Conservation (phyloP, 129 eudicot species). For the Erigeron canadensis region DNA sequence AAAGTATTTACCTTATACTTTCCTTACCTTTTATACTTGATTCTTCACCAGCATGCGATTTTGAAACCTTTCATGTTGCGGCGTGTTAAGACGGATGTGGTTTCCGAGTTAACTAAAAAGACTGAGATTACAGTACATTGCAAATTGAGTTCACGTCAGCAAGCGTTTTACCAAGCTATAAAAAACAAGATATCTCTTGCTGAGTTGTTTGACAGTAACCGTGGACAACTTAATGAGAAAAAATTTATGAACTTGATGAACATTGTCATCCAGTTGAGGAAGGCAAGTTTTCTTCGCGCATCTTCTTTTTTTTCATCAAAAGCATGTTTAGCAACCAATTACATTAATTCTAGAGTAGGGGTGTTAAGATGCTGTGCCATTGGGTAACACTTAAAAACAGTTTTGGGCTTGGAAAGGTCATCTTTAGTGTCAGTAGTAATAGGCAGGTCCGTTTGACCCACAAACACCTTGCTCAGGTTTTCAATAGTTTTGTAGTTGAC, state of each 20-base stretch:
- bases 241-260: slow-evolving; percentile 84
- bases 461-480: neutral
- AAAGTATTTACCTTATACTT: neutral
- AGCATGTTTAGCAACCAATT: slow-evolving; percentile 6
- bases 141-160: slow-evolving; percentile 94
- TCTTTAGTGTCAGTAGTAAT: neutral
- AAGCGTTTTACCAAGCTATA: slow-evolving; percentile 97
- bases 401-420: neutral
- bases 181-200: slow-evolving; percentile 97
- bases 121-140: slow-evolving; percentile 86
- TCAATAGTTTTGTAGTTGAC: neutral
- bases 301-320: neutral
- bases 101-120: slow-evolving; percentile 81
- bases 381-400: neutral
- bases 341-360: neutral
- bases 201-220: slow-evolving; percentile 83
- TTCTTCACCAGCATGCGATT: slow-evolving; percentile 83
- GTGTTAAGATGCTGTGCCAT: neutral
- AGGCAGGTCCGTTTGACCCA: neutral
- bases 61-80: slow-evolving; percentile 98
- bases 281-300: slow-evolving; percentile 42
- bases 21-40: neutral
- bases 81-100: slow-evolving; percentile 91
- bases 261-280: slow-evolving; percentile 95
- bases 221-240: slow-evolving; percentile 88